Conservation (phyloP, 2,329 filamentous ascomycete genomes). For the Fusarium dimerum region DNA sequence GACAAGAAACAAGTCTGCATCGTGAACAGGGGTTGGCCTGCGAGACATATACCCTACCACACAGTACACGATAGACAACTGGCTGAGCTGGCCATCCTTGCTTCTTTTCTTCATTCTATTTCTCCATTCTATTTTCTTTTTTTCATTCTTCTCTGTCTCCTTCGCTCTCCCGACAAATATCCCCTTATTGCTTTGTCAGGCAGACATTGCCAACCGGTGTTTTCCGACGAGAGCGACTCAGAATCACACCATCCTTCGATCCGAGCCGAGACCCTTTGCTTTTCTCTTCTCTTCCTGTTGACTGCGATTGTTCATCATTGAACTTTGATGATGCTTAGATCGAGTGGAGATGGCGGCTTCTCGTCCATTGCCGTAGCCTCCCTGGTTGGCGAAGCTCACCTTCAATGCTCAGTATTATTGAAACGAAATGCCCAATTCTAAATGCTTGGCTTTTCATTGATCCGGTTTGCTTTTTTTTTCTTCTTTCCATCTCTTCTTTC, state of each 20-base stretch:
- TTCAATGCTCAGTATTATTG: too few species aligned
- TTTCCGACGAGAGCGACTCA: constrained; percentile 18
- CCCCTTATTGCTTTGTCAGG: not conserved
- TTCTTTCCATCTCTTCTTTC: too few species aligned
- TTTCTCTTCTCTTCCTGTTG: not conserved
- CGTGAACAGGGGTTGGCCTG: not conserved
- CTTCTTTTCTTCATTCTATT: not conserved
- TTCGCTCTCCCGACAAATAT: not conserved
- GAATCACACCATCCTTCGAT: constrained; percentile 30
- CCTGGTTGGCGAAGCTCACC: too few species aligned
- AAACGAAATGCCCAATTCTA: too few species aligned
- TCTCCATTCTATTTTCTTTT: not conserved
- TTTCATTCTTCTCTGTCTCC: not conserved
- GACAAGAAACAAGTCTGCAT: not conserved
- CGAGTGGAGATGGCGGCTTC: not conserved
- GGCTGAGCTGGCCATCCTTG: too few species aligned
- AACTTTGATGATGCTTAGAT: not conserved
- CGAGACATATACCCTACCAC: not conserved
- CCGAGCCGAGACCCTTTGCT: constrained; percentile 10
- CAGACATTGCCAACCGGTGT: constrained; percentile 18
- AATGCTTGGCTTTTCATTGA: too few species aligned
- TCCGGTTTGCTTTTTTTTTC: too few species aligned
- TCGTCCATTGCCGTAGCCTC: too few species aligned
- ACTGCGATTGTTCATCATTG: not conserved
- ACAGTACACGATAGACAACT: too few species aligned